Base-by-base conservation (phyloP, 441 rosid species). In the Dalechampia spathulata region DNA sequence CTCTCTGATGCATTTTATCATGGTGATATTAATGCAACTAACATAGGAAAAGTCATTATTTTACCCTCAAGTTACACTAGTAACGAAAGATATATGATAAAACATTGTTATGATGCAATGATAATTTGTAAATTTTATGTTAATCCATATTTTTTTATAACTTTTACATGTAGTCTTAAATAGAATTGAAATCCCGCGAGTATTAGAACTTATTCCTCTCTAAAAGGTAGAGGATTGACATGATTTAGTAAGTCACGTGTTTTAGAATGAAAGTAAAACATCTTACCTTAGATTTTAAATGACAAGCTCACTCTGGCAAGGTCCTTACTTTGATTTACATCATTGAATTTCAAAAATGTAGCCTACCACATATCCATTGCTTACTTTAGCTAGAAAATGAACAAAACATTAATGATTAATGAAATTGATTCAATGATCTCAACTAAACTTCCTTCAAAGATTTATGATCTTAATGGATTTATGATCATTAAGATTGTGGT, bases 71-170 rank as follows among this genome's bases (percentile, higher is more conserved):
- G 28, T 17, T 41, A 22, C 19, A 49, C 40, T 9, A 30, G 56
- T 1, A 22, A 51, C 2, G 41, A 49, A 0, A 21, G 42, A 2
- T 39, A 39, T 39, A 39, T 39, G 42, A 39, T 39, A 1, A 17
- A 39, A 15, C 42, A 39, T 14, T 58, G 48, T 34, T 38, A 45
- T 0, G 50, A 51, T 49, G 49, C 34, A 5, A 60, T 39, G 39
- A 14, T 51, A 13, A 39, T 39, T 2, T 39, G 42, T 15, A 39
- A 6, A 15, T 39, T 36, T 36, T 36, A 36, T 36, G 39, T 6
- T 2, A 6, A 36, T 10, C 39, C 39, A 36, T 6, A 36, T 36
- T 36, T 36, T 2, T 36, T 36, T 36, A 10, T 36, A 36, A 36
- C 39, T 2, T 36, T 36, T 10, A 36, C 39, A 5, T 36, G 39